Conservation (phyloP, 2,329 filamentous ascomycete genomes). For the Fusarium humuli region DNA sequence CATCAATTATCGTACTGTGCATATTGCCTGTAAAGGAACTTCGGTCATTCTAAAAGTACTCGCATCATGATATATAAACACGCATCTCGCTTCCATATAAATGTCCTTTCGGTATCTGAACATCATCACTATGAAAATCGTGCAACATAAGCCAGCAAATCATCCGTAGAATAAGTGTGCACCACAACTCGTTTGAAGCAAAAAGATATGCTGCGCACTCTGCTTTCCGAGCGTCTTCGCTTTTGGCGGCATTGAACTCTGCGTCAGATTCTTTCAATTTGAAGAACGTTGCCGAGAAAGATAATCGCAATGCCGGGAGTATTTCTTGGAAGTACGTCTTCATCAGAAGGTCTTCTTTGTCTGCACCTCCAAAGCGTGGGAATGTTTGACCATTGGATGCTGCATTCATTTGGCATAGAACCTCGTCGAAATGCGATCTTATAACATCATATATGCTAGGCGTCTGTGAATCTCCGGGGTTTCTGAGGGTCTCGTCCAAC, state of each 20-base stretch:
- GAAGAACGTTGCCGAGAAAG: slow-evolving; percentile 2
- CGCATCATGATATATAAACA: slow-evolving; percentile 12
- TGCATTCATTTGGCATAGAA: slow-evolving; percentile 16
- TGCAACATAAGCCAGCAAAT: slow-evolving; percentile 22
- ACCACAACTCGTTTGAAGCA: slow-evolving; percentile 8
- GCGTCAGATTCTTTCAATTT: slow-evolving; percentile 7
- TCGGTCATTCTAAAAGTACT: neutral
- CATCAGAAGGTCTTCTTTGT: slow-evolving; percentile 14
- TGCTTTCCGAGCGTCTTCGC: neutral
- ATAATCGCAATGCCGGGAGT: neutral
- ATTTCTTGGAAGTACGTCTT: slow-evolving; percentile 16
- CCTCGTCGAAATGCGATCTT: slow-evolving; percentile 12
- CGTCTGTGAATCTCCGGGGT: accelerated
- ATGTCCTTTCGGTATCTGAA: slow-evolving; percentile 13
- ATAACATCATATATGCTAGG: neutral
- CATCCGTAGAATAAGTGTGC: slow-evolving; percentile 15
- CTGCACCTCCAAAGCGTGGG: neutral
- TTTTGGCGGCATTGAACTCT: slow-evolving; percentile 7
- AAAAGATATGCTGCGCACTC: slow-evolving; percentile 10
- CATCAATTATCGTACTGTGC: neutral
- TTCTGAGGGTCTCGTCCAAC: neutral
- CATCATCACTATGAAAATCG: slow-evolving; percentile 9
- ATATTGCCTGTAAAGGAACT: neutral
- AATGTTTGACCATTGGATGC: neutral
- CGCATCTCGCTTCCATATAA: slow-evolving; percentile 1